Conservation (phyloP, 345 rosid species). For the Hevea brasiliensis region DNA sequence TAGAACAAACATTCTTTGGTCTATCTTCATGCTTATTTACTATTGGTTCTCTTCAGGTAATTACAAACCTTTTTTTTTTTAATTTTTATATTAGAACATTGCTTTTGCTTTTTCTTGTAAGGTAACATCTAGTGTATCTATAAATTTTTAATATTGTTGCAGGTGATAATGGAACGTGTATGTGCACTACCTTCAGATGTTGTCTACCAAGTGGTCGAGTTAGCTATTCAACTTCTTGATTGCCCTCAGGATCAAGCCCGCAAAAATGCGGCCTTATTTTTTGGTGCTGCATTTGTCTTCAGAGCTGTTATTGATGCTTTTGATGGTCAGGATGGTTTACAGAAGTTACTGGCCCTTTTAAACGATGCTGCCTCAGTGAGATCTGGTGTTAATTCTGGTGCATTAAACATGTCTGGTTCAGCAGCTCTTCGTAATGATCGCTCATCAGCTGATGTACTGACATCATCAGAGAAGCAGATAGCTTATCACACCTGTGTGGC, state of each 20-base stretch:
- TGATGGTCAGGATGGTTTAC: constrained; percentile 85
- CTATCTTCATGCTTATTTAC: constrained; percentile 93
- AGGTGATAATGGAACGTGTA: constrained; percentile 99
- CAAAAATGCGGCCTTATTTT: constrained; percentile 91
- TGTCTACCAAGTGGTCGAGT: constrained; percentile 78
- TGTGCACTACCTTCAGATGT: constrained; percentile 89
- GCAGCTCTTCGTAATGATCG: constrained; percentile 65
- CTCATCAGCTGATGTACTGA: constrained; percentile 77
- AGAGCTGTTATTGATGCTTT: constrained; percentile 97
- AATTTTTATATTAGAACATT: neutral
- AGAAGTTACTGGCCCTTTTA: constrained; percentile 72
- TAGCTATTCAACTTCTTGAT: constrained; percentile 85
- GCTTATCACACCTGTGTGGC: constrained; percentile 94
- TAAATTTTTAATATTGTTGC: constrained; percentile 19
- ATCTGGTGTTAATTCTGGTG: constrained; percentile 73
- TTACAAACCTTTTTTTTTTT: neutral
- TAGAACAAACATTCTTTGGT: constrained; percentile 68
- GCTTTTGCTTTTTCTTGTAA: constrained; percentile 1
- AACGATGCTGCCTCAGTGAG: constrained; percentile 87
- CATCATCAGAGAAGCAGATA: constrained; percentile 92
- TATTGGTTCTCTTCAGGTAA: constrained; percentile 93
- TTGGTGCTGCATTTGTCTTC: constrained; percentile 92
- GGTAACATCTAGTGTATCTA: neutral
- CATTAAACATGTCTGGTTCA: constrained; percentile 47
- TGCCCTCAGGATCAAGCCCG: constrained; percentile 86